Evolutionary conservation across 805 yeast genomes (phyloP), one percentile per base, ranked within the genome.

Genomic region (Cyberlindnera xylosilytica): DNA sequence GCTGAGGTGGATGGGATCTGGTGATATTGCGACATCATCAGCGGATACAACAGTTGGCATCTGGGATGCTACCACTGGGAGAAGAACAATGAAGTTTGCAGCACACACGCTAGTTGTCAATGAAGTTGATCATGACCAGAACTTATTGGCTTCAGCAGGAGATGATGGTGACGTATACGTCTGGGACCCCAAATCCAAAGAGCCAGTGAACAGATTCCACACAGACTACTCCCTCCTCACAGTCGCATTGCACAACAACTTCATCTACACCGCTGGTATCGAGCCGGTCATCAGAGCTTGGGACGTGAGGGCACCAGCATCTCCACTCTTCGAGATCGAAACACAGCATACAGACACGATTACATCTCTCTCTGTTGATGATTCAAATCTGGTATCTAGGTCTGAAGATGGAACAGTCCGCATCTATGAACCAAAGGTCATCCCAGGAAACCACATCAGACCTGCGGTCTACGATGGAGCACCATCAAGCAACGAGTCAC

Each of bases 141-240:
- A 66, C 34, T 42, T 63, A 8, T 45, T 67, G 5, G 70, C 75
- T 3, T 74, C 86, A 28, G 87, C 77, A 4, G 71, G 81, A 9
- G 95, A 87, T 51, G 88, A 81, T 52, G 87, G 89, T 0, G 45
- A 62, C 3, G 66, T 76, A 1, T 65, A 66, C 8, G 39, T 81
- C 1, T 87, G 91, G 91, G 95, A 87, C 50, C 45, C 68, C 19
- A 63, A 88, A 42, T 67, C 72, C n/a, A 81, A 76, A 50, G 51
- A 53, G 3, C 65, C 73, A 2, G 64, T 72, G 1, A 49, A 58
- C 2, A 53, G 51, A 8, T 62, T 78, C 41, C 58, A 63, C 18
- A 71, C 81, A 0, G 71, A 70, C 2, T 82, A 68, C 52, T 93
- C 95, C 0, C 51, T 86, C 1, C 60, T 84, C 17, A 67, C 86